Base-by-base conservation (phyloP, 1,284 basidiomycete genomes). In the Malassezia psittaci region DNA sequence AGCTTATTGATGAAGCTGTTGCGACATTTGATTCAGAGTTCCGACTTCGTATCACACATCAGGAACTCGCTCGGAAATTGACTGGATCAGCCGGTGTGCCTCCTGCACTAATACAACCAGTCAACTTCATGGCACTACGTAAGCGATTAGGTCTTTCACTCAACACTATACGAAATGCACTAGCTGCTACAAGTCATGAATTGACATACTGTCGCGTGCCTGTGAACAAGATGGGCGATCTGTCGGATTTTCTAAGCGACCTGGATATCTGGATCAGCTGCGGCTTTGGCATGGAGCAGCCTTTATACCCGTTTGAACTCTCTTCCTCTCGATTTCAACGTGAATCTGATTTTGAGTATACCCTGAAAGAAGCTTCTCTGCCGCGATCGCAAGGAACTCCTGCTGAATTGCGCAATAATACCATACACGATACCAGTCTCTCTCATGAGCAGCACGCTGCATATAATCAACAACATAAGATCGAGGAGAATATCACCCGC, bases 221-320 rank as follows among this genome's bases (percentile, higher is more conserved):
- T 15, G 41, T 64, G 12, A 36, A n/a, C 3, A 49, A 61, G 5
- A 43, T 60, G 36, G 48, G 47, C 15, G 47, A 54, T 4, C 53
- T 66, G 0, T 48, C 63, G 7, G 39, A 52, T 7, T 43, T 58
- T 10, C 36, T 71, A 12, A 41, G 47, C 3, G 46, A 62, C 21
- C 52, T 65, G 18, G 52, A 58, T 2, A 60, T 57, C 0, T 71
- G 70, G 70, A 52, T 66, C 37, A 51, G 55, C 5, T 67, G 67
- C 44, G 66, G 66, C 5, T 57, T 66, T 48, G 66, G 65, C 11
- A 48, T 48, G 41, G 37, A 38, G 5, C 2, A 36, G 24, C 43
- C 43, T 8, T 7, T 18, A n/a, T 16, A 16, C 11, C 21, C 43
- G 4, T 45, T 45, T 33, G 41, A 43, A 15, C 6, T 19, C 12